Percentiles rank a stretch among this genome's conserved stretches.
phyloP scores from a whole-genome alignment of 768 basidiomycete species.

The Termitomyces sp. region DNA sequence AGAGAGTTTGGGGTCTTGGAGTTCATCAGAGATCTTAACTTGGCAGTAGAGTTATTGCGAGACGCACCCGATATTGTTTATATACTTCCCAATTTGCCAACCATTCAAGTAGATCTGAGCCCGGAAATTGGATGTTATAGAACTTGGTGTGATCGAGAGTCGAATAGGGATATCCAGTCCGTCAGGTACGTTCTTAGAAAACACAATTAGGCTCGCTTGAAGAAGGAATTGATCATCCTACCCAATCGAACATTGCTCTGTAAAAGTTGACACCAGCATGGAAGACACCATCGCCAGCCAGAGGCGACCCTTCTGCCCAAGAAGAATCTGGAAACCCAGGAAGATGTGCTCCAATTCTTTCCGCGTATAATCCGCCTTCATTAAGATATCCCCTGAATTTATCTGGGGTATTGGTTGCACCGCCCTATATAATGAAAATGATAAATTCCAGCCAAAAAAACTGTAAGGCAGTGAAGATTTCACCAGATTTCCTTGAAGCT shows the following conservation, averaged over 20 bases:
- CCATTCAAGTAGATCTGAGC: conserved; percentile 47
- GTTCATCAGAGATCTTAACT: background rate
- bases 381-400: conserved; percentile 43
- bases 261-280: conserved; percentile 39
- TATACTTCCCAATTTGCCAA: conserved; percentile 49
- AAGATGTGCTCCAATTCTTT: conserved; percentile 45
- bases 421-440: conserved; percentile 18
- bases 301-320: conserved; percentile 31
- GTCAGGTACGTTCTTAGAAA: conserved; percentile 27
- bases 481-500: conserved; percentile 36
- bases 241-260: conserved; percentile 35
- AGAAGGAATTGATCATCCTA: conserved; percentile 12
- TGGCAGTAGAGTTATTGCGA: background rate
- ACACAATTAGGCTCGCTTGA: background rate
- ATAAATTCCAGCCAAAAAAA: background rate
- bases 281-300: conserved; percentile 20
- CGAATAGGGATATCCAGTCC: conserved; percentile 40
- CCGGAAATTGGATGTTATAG: conserved; percentile 39
- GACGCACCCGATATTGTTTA: conserved; percentile 42
- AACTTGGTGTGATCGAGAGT: conserved; percentile 38
- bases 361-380: conserved; percentile 44
- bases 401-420: conserved; percentile 35
- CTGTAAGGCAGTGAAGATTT: background rate
- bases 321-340: conserved; percentile 36
- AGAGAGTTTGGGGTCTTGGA: conserved; percentile 37